Conservation (phyloP, 2,329 filamentous ascomycete species). For the Sclerotinia subarctica region DNA sequence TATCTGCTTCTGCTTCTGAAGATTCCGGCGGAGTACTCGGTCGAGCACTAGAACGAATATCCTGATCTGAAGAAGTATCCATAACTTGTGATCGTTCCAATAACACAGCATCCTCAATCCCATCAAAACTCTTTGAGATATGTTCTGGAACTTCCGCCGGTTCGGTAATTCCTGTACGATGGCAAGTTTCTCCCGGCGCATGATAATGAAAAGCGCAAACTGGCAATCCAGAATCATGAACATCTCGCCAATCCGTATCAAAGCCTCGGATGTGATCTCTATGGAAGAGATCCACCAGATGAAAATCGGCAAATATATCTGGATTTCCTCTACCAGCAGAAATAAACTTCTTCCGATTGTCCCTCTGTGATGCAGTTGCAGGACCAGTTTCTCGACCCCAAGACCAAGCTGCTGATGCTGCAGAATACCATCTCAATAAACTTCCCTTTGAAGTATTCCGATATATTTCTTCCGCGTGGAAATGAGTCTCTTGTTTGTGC, state of each 20-base stretch:
- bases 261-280: slow-evolving; percentile 8
- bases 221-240: slow-evolving; percentile 9
- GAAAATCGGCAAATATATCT: slow-evolving; percentile 1
- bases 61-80: slow-evolving; percentile 1
- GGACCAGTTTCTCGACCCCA: slow-evolving; percentile 16
- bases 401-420: slow-evolving; percentile 14
- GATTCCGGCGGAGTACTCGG: background rate
- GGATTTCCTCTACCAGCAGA: background rate
- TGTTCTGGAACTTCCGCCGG: slow-evolving; percentile 7
- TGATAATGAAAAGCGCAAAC: slow-evolving; percentile 8
- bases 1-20: background rate
- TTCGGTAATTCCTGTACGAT: slow-evolving; percentile 8
- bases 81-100: slow-evolving; percentile 7
- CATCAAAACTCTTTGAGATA: slow-evolving; percentile 6
- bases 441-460: slow-evolving; percentile 9
- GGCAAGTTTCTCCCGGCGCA: slow-evolving; percentile 6
- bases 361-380: slow-evolving; percentile 6
- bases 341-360: slow-evolving; percentile 11
- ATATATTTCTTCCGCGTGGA: slow-evolving; percentile 3
- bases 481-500: background rate
- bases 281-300: background rate
- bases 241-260: slow-evolving; percentile 14
- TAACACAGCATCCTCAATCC: background rate
- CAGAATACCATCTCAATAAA: slow-evolving; percentile 13
- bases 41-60: background rate